Evolutionary conservation across 306 rosid genomes (phyloP).

Genomic region (Fragaria nilgerrensis): DNA sequence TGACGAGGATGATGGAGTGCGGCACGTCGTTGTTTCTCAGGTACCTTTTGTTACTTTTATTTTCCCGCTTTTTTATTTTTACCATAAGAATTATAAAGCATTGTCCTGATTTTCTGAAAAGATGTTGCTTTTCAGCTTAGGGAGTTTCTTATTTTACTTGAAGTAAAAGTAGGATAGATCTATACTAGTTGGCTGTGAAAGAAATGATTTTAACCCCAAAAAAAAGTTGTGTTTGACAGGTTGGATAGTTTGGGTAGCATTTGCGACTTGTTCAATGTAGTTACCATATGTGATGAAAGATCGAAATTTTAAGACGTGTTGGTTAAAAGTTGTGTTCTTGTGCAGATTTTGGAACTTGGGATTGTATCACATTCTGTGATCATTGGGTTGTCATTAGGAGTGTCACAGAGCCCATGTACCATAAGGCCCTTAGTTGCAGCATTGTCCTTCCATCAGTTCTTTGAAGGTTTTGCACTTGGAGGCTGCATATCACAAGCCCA

Average conservation of each 20-base stretch:
- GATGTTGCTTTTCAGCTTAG: neutral
- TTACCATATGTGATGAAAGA: neutral
- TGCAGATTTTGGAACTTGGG: constrained; percentile 91
- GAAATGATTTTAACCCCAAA: neutral
- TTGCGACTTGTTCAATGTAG: neutral
- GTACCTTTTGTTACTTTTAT: constrained; percentile 24
- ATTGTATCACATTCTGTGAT: constrained; percentile 95
- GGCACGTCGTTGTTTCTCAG: constrained; percentile 96
- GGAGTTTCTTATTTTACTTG: neutral
- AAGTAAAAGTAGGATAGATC: neutral
- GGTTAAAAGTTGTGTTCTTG: neutral
- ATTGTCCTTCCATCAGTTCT: constrained; percentile 88
- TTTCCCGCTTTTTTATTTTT: too few relatives aligned
- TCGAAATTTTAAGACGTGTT: neutral
- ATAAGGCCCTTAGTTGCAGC: constrained; percentile 88
- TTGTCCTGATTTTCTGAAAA: neutral
- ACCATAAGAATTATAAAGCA: neutral
- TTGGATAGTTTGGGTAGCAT: neutral
- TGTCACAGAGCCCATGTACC: constrained; percentile 86
- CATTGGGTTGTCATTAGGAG: constrained; percentile 84
- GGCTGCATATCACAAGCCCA: constrained; percentile 97
- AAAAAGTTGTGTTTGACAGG: neutral
- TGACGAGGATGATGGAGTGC: constrained; percentile 45
- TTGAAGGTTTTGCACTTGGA: constrained; percentile 99
- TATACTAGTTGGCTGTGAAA: neutral